Base-by-base conservation (phyloP, 1,284 basidiomycete genomes). In the Abortiporus biennis region DNA sequence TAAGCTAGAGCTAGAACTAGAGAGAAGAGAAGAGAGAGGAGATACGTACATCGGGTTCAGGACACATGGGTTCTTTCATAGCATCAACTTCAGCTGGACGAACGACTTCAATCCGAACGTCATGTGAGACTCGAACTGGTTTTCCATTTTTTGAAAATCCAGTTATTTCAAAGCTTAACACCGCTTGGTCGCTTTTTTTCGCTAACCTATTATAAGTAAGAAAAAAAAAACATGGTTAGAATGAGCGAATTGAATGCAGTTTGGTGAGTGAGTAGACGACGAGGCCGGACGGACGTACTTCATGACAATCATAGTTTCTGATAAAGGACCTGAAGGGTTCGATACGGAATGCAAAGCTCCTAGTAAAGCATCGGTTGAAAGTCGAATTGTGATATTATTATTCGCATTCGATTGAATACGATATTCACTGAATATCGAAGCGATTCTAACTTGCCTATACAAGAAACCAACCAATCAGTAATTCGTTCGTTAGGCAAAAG, bases 381-480 rank as follows among this genome's bases (percentile, higher is more conserved):
- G 63, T 23, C 76, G 68, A 43, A 93, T 66, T 17, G 82, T 85
- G 47, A 95, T 94, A 53, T 85, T 80, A 58, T 95, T 92, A 38
- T 81, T 71, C 1, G 83, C 73, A 54, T 92, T 92, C 12, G 89
- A 92, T 57, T 93, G 86, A 49, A 95, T 92, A 29, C 88, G 82
- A 61, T 90, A 93, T 47, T 80, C 72, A 4, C 71, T 73, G 65
- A 94, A 95, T 4, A 94, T 62, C 0, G 85, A 80, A n/a, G 78
- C 71, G 6, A 77, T 69, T 59, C 80, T 80, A 51, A 80, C 74
- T 53, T 76, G 71, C 11, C 78, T 84, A 34, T 16, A 15, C 38
- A 31, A 34, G 34, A 16, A 30, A 4, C n/a, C 9, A 9, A 11
- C 13, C 32, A 43, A n/a, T 23, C 49, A 65, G 31, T 35, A 68